Evolutionary conservation across 176 grass and related monocot species (phyloP).

Genomic region (Aechmea fasciata): DNA sequence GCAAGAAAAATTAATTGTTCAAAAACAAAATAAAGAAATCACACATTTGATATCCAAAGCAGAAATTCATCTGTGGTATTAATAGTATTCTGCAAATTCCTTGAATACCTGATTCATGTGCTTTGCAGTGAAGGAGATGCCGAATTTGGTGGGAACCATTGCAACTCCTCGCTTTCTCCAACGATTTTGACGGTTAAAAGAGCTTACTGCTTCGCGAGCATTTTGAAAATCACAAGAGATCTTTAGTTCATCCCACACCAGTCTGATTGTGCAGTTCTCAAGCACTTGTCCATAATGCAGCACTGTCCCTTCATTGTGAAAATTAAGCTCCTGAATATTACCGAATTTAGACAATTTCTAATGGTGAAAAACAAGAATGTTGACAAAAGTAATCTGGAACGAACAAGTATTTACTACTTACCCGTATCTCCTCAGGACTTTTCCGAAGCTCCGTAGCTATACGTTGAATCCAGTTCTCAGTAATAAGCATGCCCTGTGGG

Average conservation of each 20-base stretch:
- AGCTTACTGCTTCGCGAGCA: conserved; percentile 29
- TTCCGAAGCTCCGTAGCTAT: conserved; percentile 65
- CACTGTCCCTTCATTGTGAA: conserved; percentile 58
- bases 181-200: conserved; percentile 70
- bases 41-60: not conserved
- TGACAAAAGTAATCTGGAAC: conserved; percentile 17
- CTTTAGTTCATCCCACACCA: conserved; percentile 85
- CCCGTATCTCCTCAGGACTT: conserved; percentile 76
- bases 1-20: too few relatives aligned
- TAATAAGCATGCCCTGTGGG: conserved; percentile 86
- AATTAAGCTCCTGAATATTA: conserved; percentile 71
- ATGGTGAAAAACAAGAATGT: not conserved
- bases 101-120: conserved; percentile 87
- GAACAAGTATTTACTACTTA: conserved; percentile 16
- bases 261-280: conserved; percentile 49
- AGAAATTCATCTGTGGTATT: not conserved
- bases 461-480: conserved; percentile 89
- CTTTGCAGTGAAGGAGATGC: conserved; percentile 74
- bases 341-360: not conserved
- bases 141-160: conserved; percentile 92
- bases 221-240: conserved; percentile 65
- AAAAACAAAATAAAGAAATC: too few relatives aligned
- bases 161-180: conserved; percentile 86
- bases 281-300: conserved; percentile 82
- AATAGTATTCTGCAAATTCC: not conserved